phyloP scores from a whole-genome alignment of 805 yeast species.

The Kodamaea neixiangensis region DNA sequence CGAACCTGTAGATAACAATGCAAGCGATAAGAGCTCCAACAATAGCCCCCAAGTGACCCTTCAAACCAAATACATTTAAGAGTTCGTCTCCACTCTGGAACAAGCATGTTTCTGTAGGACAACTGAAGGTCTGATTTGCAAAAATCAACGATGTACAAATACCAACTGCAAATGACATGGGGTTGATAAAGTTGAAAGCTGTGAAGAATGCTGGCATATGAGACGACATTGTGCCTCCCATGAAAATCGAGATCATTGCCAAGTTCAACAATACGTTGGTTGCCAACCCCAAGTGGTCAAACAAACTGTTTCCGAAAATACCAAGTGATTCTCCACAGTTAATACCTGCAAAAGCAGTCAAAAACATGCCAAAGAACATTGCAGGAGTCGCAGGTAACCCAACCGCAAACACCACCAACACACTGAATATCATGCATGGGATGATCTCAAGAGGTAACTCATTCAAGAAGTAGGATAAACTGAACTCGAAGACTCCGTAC shows the following conservation, averaged over 20 bases:
- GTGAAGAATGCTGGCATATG: slow-evolving; percentile 68
- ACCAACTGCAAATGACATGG: slow-evolving; percentile 70
- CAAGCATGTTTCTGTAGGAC: slow-evolving; percentile 18
- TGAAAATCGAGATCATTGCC: slow-evolving; percentile 69
- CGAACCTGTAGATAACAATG: slow-evolving; percentile 32
- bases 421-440: slow-evolving; percentile 58
- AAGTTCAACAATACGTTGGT: slow-evolving; percentile 69
- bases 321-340: slow-evolving; percentile 87
- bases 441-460: slow-evolving; percentile 71
- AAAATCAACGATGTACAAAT: slow-evolving; percentile 21
- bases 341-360: slow-evolving; percentile 53
- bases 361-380: slow-evolving; percentile 66
- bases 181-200: slow-evolving; percentile 76
- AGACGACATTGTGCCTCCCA: slow-evolving; percentile 84
- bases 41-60: slow-evolving; percentile 25
- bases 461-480: slow-evolving; percentile 54
- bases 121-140: slow-evolving; percentile 1
- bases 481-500: slow-evolving; percentile 66
- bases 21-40: slow-evolving; percentile 41
- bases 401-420: slow-evolving; percentile 64
- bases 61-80: slow-evolving; percentile 32
- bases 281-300: slow-evolving; percentile 78
- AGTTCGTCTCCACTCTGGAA: slow-evolving; percentile 35
- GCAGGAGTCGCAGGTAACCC: slow-evolving; percentile 71
- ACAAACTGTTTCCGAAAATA: slow-evolving; percentile 71